Base-by-base conservation (phyloP, 179 eudicot genomes). In the Carnegiea gigantea region DNA sequence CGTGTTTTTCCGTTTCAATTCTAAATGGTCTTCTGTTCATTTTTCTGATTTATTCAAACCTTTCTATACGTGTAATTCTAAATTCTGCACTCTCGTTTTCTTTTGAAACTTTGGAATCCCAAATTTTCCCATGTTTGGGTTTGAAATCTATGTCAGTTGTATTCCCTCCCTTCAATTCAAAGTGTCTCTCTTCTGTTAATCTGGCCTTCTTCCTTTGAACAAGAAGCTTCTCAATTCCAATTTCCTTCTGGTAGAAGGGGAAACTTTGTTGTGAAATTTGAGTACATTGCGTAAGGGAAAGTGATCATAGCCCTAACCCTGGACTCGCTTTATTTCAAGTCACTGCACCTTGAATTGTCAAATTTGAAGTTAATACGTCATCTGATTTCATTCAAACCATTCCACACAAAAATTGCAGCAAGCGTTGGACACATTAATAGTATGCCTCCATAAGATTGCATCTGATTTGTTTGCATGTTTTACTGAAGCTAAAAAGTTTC, bases 11-110 rank as follows among this genome's bases (percentile, higher is more conserved):
- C 26, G 20, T 62, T 62, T 49, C 6, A 73, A 75, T 30, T n/a
- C 38, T 33, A 62, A 14, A 53, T 70, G 51, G 20, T 24, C 74
- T 65, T 83, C 30, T 64, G 60, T 73, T 80, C 18, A 38, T 40
- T 70, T 70, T 33, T 26, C 11, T 15, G 62, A 54, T 5, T 4
- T 40, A 40, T 40, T 40, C 62, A 54, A 54, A n/a, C 10, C n/a
- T 62, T 62, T 62, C 68, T 14, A 43, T 10, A 20, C 49, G 6
- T 70, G 18, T n/a, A 20, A 9, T 53, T 46, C 68, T 11, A 7
- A 62, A 54, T 54, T 54, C 23, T 62, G 9, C 28, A n/a, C 20
- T 53, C 2, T 53, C 38, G 38, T 38, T 82, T 53, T 74, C 57
- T 38, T 21, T 17, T 48, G 40, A 62, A 57, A 57, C 8, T 57